Base-by-base conservation (phyloP, 306 rosid species). In the Pueraria montana region DNA sequence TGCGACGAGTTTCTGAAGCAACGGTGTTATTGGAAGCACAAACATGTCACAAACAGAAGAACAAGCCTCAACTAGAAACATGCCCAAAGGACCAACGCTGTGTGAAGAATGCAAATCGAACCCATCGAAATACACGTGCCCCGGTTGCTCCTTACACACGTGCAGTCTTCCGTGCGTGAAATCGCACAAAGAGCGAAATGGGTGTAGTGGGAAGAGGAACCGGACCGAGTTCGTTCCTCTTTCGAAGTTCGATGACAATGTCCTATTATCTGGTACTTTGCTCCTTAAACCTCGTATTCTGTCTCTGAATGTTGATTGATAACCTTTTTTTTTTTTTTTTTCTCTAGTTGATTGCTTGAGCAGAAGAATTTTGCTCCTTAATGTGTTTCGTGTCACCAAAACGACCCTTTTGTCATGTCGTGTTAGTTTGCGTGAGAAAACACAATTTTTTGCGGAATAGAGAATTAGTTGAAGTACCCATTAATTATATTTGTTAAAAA, bases 111-210 rank as follows among this genome's bases (percentile, higher is more conserved):
- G 99, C 92, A 89, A 89, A 81, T 72, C 65, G 2, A 91, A 87
- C 23, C 90, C 91, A 12, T 91, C 88, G 11, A 94, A 90, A 74
- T 96, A 92, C 86, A 94, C 86, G 76, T 96, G 99, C 75, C 99
- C 99, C 1, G 90, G 94, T 38, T 96, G 98, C 87, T 90, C 95
- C 38, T 12, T 82, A n/a, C 92, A 90, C 63, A 90, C 98, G 27
- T 96, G 98, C 72, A 77, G 95, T 78, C 96, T 95, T 11, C 80
- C 88, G 16, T 96, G 98, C 82, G 97, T 96, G 40, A 96, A 96
- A 70, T 87, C 92, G 40, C 99, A 96, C 90, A 96, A 96, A 82
- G 77, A 21, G 36, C 95, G 90, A 50, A 84, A 88, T 9, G 90
- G 91, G 21, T 96, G 99, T 75, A 90, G 82, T 0, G 99, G 99